A percentile compares a stretch with the other conserved stretches of the same genome.
Conservation (phyloP, 192 early-diverging fungal species). For the Backusella morwellensis region DNA sequence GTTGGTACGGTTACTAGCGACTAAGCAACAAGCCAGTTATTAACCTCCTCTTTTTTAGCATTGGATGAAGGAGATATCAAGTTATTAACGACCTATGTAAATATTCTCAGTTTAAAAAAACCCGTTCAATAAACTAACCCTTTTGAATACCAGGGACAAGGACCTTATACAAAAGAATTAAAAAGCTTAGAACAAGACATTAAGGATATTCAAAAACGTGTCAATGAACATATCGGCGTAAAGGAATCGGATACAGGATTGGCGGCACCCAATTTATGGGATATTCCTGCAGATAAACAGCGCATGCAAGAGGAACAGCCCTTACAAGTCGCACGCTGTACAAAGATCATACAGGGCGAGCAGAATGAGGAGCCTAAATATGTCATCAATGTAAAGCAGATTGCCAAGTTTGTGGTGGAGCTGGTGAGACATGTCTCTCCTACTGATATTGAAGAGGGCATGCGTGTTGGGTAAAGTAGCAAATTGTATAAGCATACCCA, state of each 20-base stretch:
- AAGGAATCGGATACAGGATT: constrained; percentile 99
- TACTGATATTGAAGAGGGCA: constrained; percentile 99
- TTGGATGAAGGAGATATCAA: constrained; percentile 93
- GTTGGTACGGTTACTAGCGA: constrained; percentile 49
- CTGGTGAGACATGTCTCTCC: constrained; percentile 95
- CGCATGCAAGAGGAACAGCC: constrained; percentile 95
- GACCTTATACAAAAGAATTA: constrained; percentile 95
- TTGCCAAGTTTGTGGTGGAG: constrained; percentile 99
- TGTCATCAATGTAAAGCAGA: constrained; percentile 98
- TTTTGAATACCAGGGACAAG: constrained; percentile 75
- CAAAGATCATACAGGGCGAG: constrained; percentile 95
- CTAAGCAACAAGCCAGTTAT: not conserved
- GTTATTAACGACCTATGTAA: constrained; percentile 88
- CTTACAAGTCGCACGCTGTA: constrained; percentile 95
- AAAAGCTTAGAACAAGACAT: constrained; percentile 93
- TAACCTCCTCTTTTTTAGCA: constrained; percentile 35
- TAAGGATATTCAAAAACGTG: constrained; percentile 96
- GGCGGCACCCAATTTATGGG: constrained; percentile 97
- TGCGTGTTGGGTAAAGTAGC: constrained; percentile 98
- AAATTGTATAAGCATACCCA: no score
- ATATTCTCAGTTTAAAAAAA: not conserved
- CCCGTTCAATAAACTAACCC: not conserved
- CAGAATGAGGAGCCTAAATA: constrained; percentile 94
- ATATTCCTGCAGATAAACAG: constrained; percentile 98
- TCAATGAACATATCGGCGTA: constrained; percentile 99